Conservation (phyloP, 495 filamentous ascomycete species). For the Hypomontagnella monticulosa region DNA sequence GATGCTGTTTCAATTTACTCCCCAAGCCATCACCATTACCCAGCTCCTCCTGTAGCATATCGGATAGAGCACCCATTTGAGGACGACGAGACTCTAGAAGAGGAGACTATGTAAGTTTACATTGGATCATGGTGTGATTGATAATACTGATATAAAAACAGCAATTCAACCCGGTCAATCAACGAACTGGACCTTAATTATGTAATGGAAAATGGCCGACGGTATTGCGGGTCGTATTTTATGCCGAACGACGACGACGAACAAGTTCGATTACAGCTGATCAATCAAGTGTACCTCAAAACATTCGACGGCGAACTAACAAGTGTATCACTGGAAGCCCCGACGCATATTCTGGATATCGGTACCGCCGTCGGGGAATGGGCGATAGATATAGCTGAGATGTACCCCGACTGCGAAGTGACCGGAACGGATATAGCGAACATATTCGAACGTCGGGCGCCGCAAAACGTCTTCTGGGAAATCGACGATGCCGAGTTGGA, state of each 20-base stretch:
- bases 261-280: slow-evolving; percentile 73
- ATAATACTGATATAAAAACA: slow-evolving; percentile 22
- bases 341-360: slow-evolving; percentile 70
- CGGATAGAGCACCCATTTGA: slow-evolving; percentile 41
- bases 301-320: slow-evolving; percentile 69
- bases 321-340: slow-evolving; percentile 63
- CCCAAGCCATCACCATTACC: slow-evolving; percentile 47
- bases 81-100: slow-evolving; percentile 49
- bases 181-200: slow-evolving; percentile 65
- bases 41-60: slow-evolving; percentile 39
- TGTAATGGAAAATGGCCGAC: slow-evolving; percentile 69
- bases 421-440: slow-evolving; percentile 75
- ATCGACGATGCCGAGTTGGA: slow-evolving; percentile 72
- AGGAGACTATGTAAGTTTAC: slow-evolving; percentile 55
- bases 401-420: slow-evolving; percentile 69
- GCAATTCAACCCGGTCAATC: slow-evolving; percentile 63
- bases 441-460: slow-evolving; percentile 62
- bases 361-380: slow-evolving; percentile 77
- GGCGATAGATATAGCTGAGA: slow-evolving; percentile 76
- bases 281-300: slow-evolving; percentile 72
- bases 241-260: slow-evolving; percentile 82
- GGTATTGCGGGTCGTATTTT: slow-evolving; percentile 75
- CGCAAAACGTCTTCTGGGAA: slow-evolving; percentile 75
- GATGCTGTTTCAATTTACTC: slow-evolving; percentile 44
- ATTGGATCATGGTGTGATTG: neutral